phyloP scores from a whole-genome alignment of 305 asterid species.

The Fraxinus xanthoxyloides region DNA sequence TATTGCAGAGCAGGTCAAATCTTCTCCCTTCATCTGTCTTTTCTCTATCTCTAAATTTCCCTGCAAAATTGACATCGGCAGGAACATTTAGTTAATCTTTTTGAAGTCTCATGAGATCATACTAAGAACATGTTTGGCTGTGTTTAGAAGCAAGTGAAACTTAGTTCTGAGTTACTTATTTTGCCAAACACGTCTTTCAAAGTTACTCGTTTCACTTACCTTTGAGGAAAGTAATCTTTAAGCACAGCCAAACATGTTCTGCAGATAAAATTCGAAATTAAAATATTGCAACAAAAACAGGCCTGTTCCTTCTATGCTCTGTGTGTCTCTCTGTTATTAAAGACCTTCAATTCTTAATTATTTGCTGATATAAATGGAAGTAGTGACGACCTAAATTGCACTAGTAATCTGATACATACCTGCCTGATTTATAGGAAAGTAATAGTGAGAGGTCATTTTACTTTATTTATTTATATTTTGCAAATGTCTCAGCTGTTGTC shows the following conservation, averaged over 20 bases:
- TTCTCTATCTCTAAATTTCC: slow-evolving; percentile 12
- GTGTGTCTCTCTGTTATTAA: slow-evolving; percentile 13
- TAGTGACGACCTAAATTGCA: background rate
- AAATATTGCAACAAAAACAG: background rate
- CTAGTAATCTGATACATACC: background rate
- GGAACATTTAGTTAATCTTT: slow-evolving; percentile 2
- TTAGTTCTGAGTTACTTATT: background rate
- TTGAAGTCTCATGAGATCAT: background rate
- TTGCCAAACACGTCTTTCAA: background rate
- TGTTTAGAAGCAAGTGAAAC: background rate
- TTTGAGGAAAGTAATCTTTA: background rate
- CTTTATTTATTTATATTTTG: background rate
- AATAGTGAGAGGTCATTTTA: background rate
- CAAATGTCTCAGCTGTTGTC: background rate
- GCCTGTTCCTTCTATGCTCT: background rate
- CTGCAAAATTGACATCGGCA: slow-evolving; percentile 3
- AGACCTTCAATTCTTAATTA: background rate
- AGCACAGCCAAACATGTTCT: background rate
- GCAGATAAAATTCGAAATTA: slow-evolving; percentile 1
- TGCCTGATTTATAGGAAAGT: background rate
- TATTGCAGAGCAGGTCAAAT: slow-evolving; percentile 93
- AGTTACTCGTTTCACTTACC: slow-evolving; percentile 4
- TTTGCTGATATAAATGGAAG: background rate
- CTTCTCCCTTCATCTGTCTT: slow-evolving; percentile 21
- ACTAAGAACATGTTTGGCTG: background rate